These are phyloP conservation scores for Rusavskia elegans DNA, from an alignment of 495 filamentous ascomycete genomes.

Conservation along the genomic window DNA sequence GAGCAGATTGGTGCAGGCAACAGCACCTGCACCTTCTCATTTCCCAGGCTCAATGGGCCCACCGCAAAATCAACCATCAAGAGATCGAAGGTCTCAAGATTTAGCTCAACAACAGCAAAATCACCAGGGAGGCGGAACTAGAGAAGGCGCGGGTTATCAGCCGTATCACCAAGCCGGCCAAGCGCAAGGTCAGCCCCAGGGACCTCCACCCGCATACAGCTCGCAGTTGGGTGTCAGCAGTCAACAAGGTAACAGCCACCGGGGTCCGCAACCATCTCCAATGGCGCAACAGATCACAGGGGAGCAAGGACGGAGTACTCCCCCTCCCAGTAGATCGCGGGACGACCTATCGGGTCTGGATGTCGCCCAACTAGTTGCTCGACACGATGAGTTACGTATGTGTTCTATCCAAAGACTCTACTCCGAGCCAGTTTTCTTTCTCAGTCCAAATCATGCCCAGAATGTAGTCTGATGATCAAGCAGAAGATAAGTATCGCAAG, in stretches of 20 bases:
- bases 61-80: constrained; percentile 7
- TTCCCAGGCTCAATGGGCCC: constrained; percentile 13
- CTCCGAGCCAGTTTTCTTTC: no score
- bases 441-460: no score
- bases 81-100: constrained; percentile 10
- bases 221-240: constrained; percentile 9
- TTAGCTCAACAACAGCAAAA: constrained; percentile 4
- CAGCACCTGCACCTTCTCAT: constrained; percentile 3
- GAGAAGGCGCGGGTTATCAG: constrained; percentile 12
- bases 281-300: constrained; percentile 16
- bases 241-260: constrained; percentile 8
- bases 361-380: constrained; percentile 25
- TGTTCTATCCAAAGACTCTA: not conserved
- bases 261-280: constrained; percentile 7
- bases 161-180: constrained; percentile 10
- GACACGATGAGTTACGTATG: constrained; percentile 54
- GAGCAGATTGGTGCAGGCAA: constrained; percentile 1
- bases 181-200: constrained; percentile 5
- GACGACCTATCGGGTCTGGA: constrained; percentile 38
- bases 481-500: constrained; percentile 91
- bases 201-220: constrained; percentile 9
- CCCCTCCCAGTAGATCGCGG: constrained; percentile 34
- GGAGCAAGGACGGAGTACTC: constrained; percentile 44
- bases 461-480: not conserved
- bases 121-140: constrained; percentile 2